Percentiles rank a stretch among this genome's conserved stretches.
phyloP scores from a whole-genome alignment of 75 land plant species.

The Pinus tabuliformis region DNA sequence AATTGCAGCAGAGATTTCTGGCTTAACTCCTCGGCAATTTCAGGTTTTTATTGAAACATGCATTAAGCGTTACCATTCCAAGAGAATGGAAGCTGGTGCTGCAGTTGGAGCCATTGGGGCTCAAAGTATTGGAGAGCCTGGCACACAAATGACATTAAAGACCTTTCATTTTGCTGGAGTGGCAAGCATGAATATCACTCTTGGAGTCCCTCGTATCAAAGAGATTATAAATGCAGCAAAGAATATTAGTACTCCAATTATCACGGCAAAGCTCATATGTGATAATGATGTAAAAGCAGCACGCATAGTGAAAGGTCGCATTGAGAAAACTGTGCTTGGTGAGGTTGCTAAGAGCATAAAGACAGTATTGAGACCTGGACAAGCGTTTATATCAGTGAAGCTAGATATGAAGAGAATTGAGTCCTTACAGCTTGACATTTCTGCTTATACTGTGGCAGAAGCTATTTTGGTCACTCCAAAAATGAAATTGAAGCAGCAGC shows the following conservation, averaged over 20 bases:
- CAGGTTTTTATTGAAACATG: slow-evolving; percentile 86
- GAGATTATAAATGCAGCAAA: slow-evolving; percentile 96
- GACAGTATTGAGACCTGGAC: slow-evolving; percentile 49
- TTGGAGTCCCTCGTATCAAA: slow-evolving; percentile 98
- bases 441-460: slow-evolving; percentile 52
- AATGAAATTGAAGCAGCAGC: slow-evolving; percentile 76
- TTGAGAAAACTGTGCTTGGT: slow-evolving; percentile 83
- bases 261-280: slow-evolving; percentile 57
- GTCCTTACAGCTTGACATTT: slow-evolving; percentile 54
- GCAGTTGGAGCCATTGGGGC: slow-evolving; percentile 98
- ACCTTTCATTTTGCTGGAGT: slow-evolving; percentile 99
- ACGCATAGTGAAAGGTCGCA: slow-evolving; percentile 61
- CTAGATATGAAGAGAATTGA: slow-evolving; percentile 70
- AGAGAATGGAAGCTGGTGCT: slow-evolving; percentile 82
- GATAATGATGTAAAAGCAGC: slow-evolving; percentile 53
- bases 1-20: slow-evolving; percentile 63
- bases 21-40: slow-evolving; percentile 66
- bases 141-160: slow-evolving; percentile 97
- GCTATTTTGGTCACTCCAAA: slow-evolving; percentile 66
- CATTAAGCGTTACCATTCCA: slow-evolving; percentile 59
- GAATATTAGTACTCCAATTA: slow-evolving; percentile 90
- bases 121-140: slow-evolving; percentile 99
- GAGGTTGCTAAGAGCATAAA: slow-evolving; percentile 85
- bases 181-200: slow-evolving; percentile 97
- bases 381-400: slow-evolving; percentile 50